A percentile compares a stretch with the other conserved stretches of the same genome.
Evolutionary conservation across 768 basidiomycete genomes (phyloP).

Genomic region (Tricholoma matsutake): DNA sequence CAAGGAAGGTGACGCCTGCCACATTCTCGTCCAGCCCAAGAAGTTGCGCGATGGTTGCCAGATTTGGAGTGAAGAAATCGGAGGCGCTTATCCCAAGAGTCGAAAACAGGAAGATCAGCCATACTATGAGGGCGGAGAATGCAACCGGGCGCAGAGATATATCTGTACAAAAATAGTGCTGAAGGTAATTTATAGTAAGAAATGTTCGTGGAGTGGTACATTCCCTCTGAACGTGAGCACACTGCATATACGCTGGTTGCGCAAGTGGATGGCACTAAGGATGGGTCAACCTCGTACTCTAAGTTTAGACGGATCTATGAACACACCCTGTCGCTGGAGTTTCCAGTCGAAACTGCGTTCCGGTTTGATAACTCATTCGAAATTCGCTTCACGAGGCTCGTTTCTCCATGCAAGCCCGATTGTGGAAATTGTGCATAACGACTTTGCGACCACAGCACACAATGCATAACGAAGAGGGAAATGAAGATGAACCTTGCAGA

Average conservation of each 20-base stretch:
- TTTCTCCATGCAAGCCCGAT: conserved; percentile 23
- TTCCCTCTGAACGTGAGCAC: conserved; percentile 53
- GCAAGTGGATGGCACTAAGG: conserved; percentile 65
- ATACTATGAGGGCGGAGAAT: conserved; percentile 64
- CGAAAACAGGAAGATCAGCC: conserved; percentile 92
- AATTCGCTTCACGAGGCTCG: conserved; percentile 42
- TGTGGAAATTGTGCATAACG: conserved; percentile 40
- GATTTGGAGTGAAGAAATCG: conserved; percentile 97
- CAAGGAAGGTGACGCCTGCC: conserved; percentile 94
- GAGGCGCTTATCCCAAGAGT: conserved; percentile 93
- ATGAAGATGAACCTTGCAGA: conserved; percentile 50
- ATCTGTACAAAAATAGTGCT: conserved; percentile 67
- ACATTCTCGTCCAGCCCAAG: conserved; percentile 90
- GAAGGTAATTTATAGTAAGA: conserved; percentile 68
- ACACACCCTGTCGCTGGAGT: conserved; percentile 28
- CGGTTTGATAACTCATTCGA: conserved; percentile 34
- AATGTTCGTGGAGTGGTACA: conserved; percentile 63
- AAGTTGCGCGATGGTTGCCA: conserved; percentile 82
- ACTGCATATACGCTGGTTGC: conserved; percentile 54
- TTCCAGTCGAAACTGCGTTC: conserved; percentile 13
- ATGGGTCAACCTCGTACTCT: not conserved
- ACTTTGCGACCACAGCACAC: conserved; percentile 64
- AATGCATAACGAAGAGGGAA: conserved; percentile 50
- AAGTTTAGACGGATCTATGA: not conserved
- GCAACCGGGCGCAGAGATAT: conserved; percentile 50